Conservation (phyloP, 2,329 filamentous ascomycete species). For the Westerdykella aurantiaca region DNA sequence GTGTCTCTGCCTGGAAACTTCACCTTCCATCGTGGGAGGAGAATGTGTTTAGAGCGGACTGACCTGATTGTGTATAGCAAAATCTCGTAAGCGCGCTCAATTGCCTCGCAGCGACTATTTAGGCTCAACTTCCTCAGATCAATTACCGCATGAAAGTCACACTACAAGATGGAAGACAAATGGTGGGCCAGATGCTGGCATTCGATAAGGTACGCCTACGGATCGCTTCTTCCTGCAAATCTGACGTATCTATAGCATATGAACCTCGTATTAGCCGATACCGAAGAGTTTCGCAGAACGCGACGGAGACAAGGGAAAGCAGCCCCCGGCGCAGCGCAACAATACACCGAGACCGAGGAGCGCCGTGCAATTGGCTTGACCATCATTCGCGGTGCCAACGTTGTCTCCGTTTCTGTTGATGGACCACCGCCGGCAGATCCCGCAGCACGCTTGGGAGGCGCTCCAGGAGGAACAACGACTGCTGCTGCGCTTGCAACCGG, state of each 20-base stretch:
- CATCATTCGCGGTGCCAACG: conserved; percentile 89
- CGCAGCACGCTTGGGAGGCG: conserved; percentile 79
- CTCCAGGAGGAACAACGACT: conserved; percentile 59
- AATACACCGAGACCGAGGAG: conserved; percentile 81
- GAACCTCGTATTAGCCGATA: conserved; percentile 98
- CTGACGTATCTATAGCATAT: conserved; percentile 64
- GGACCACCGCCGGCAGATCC: conserved; percentile 93
- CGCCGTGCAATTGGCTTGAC: conserved; percentile 94
- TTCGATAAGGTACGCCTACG: conserved; percentile 75
- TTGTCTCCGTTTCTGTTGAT: conserved; percentile 91
- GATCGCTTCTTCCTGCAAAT: neutral
- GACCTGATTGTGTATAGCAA: conserved; percentile 47
- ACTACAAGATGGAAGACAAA: conserved; percentile 88
- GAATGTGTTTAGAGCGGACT: conserved; percentile 43
- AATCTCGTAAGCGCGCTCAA: conserved; percentile 53
- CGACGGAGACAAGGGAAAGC: conserved; percentile 78
- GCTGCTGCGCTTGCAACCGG: conserved; percentile 64
- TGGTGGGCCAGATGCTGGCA: conserved; percentile 96
- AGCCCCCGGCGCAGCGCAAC: conserved; percentile 58
- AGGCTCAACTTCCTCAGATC: conserved; percentile 57
- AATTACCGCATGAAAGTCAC: conserved; percentile 99
- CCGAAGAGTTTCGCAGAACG: conserved; percentile 91
- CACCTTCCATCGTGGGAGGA: conserved; percentile 32
- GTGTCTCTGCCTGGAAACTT: conserved; percentile 44
- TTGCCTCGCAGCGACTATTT: conserved; percentile 7